Conservation (phyloP, 2,329 filamentous ascomycete genomes). For the Epichloe uncinata region DNA sequence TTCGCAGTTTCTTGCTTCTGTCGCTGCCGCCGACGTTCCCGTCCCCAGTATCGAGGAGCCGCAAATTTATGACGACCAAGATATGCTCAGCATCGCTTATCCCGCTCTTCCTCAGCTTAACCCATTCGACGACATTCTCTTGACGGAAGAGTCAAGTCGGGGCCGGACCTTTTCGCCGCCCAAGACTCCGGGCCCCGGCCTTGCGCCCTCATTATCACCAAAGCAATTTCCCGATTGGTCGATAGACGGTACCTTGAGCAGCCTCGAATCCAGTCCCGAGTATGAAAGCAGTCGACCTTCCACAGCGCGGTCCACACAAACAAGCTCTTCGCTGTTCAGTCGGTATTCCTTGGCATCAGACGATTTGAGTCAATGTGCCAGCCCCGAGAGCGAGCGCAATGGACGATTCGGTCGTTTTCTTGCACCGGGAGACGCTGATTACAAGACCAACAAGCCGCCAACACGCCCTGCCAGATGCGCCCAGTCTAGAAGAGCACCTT, state of each 20-base stretch:
- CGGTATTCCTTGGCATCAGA: conserved; percentile 43
- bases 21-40: conserved; percentile 50
- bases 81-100: conserved; percentile 26
- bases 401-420: conserved; percentile 14
- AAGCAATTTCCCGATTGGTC: conserved; percentile 45
- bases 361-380: conserved; percentile 37
- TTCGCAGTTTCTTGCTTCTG: conserved; percentile 53
- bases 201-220: conserved; percentile 29
- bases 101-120: conserved; percentile 21
- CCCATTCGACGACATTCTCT: conserved; percentile 19
- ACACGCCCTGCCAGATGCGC: conserved; percentile 8
- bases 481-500: conserved; percentile 38
- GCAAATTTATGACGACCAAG: conserved; percentile 27
- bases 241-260: conserved; percentile 41
- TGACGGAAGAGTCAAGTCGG: conserved; percentile 18
- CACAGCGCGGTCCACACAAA: conserved; percentile 45
- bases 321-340: conserved; percentile 43
- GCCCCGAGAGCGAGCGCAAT: conserved; percentile 28
- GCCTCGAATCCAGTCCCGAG: conserved; percentile 44
- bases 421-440: conserved; percentile 16
- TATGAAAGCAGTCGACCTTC: conserved; percentile 47
- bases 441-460: conserved; percentile 14
- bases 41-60: conserved; percentile 52
- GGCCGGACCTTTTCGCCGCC: conserved; percentile 38
- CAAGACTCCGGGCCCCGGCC: conserved; percentile 42